Percentiles rank a stretch among this genome's conserved stretches.
Conservation (phyloP, 306 rosid genomes). For the Castanospermum australe region DNA sequence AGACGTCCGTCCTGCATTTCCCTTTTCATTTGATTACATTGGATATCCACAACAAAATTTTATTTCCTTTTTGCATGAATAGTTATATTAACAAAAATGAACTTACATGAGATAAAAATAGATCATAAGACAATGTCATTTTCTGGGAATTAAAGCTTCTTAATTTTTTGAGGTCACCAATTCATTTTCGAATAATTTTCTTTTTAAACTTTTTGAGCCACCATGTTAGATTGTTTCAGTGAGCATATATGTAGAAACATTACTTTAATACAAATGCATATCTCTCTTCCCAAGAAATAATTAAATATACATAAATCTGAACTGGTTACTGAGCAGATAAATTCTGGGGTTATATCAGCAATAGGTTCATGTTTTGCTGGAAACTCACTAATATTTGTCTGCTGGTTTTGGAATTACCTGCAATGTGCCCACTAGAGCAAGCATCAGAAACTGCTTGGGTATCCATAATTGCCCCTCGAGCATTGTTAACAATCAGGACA, state of each 20-base stretch:
- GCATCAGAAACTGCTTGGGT: slow-evolving; percentile 88
- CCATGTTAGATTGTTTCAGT: not conserved
- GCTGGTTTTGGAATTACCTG: slow-evolving; percentile 51
- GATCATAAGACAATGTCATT: not conserved
- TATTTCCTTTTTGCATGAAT: not conserved
- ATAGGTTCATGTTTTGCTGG: not conserved
- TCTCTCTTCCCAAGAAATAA: not conserved
- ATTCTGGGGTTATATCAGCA: not conserved
- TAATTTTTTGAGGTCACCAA: not conserved
- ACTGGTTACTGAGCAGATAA: not conserved
- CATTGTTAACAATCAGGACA: slow-evolving; percentile 86
- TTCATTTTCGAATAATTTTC: no score
- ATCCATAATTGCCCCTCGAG: slow-evolving; percentile 94
- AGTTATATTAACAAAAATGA: not conserved
- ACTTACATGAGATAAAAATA: no score
- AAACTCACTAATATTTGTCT: not conserved
- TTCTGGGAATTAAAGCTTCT: not conserved
- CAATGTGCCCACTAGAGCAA: slow-evolving; percentile 84
- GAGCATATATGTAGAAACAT: not conserved
- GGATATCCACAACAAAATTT: not conserved
- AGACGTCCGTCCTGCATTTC: not conserved
- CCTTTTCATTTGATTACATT: not conserved
- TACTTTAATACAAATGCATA: no score
- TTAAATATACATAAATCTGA: not conserved
- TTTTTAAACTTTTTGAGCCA: no score